These are phyloP conservation scores for Gentiana straminea DNA, from an alignment of 257 asterid species.

Conservation along the genomic window DNA sequence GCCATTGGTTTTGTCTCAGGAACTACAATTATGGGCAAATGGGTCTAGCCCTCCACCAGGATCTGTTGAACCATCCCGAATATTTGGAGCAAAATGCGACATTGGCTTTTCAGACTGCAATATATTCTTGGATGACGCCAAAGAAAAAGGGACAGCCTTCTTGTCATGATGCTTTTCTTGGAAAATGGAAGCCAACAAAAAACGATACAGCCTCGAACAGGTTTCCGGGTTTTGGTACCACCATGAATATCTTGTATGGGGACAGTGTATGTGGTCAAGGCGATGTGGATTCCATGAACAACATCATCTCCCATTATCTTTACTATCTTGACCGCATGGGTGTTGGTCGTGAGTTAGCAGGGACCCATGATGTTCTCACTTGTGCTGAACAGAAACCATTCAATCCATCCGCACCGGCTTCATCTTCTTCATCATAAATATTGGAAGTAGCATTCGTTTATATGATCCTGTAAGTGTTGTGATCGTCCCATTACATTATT, in stretches of 20 bases:
- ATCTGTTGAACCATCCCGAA: slow-evolving; percentile 81
- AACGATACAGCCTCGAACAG: slow-evolving; percentile 76
- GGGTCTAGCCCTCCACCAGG: slow-evolving; percentile 62
- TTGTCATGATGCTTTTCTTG: slow-evolving; percentile 62
- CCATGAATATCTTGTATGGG: slow-evolving; percentile 77
- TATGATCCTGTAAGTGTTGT: slow-evolving; percentile 2
- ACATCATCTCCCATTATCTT: slow-evolving; percentile 55
- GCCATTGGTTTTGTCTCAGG: slow-evolving; percentile 26
- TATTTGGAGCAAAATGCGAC: slow-evolving; percentile 91
- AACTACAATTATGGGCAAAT: slow-evolving; percentile 54
- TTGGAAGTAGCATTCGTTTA: background rate
- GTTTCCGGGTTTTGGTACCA: slow-evolving; percentile 67
- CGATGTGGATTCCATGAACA: slow-evolving; percentile 63
- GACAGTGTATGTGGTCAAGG: slow-evolving; percentile 73
- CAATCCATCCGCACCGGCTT: slow-evolving; percentile 27
- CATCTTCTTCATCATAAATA: slow-evolving; percentile 30
- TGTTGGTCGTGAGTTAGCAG: slow-evolving; percentile 68
- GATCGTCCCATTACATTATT: background rate
- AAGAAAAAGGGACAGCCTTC: slow-evolving; percentile 67
- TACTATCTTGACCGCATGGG: slow-evolving; percentile 75
- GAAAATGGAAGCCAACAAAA: slow-evolving; percentile 77
- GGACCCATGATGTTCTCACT: slow-evolving; percentile 52
- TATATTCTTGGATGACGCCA: slow-evolving; percentile 76
- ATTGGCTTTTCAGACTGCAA: slow-evolving; percentile 76
- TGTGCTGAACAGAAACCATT: slow-evolving; percentile 70